Conservation (phyloP, 495 filamentous ascomycete genomes). For the Bryoglossum gracile region DNA sequence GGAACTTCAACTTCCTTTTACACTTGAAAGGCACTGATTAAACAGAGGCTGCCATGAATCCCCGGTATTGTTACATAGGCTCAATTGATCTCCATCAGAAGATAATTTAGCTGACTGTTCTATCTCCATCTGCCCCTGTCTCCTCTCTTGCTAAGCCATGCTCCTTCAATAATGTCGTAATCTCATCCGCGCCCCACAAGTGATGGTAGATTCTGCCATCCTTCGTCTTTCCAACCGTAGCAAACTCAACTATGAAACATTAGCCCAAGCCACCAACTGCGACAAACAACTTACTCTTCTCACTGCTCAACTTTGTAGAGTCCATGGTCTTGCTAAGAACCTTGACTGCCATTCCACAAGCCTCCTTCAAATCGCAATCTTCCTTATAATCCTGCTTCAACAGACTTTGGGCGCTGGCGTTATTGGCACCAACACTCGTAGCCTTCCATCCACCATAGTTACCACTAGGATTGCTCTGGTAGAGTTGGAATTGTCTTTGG, state of each 20-base stretch:
- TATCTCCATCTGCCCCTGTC: constrained; percentile 49
- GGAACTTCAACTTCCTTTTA: no score
- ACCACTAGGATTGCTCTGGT: constrained; percentile 98
- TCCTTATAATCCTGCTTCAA: constrained; percentile 99
- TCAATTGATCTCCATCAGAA: not conserved
- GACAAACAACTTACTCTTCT: constrained; percentile 70
- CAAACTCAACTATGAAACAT: constrained; percentile 75
- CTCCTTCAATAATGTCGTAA: constrained; percentile 86
- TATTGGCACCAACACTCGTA: constrained; percentile 95
- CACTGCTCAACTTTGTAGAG: constrained; percentile 93
- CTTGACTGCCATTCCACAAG: constrained; percentile 96
- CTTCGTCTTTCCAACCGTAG: constrained; percentile 92
- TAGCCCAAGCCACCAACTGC: constrained; percentile 5
- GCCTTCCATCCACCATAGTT: constrained; percentile 99
- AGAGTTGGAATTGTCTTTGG: constrained; percentile 93
- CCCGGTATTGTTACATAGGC: constrained; percentile 23
- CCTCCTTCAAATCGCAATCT: constrained; percentile 90
- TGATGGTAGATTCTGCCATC: constrained; percentile 95
- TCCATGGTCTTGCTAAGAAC: constrained; percentile 99
- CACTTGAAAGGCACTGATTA: no score
- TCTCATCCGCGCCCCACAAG: constrained; percentile 95
- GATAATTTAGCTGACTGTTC: constrained; percentile 23
- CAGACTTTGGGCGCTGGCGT: constrained; percentile 93
- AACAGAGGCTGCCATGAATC: constrained; percentile 13
- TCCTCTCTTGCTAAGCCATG: constrained; percentile 89